Evolutionary conservation across 1,284 basidiomycete genomes (phyloP).

Genomic region (Boletellus deceptivus): DNA sequence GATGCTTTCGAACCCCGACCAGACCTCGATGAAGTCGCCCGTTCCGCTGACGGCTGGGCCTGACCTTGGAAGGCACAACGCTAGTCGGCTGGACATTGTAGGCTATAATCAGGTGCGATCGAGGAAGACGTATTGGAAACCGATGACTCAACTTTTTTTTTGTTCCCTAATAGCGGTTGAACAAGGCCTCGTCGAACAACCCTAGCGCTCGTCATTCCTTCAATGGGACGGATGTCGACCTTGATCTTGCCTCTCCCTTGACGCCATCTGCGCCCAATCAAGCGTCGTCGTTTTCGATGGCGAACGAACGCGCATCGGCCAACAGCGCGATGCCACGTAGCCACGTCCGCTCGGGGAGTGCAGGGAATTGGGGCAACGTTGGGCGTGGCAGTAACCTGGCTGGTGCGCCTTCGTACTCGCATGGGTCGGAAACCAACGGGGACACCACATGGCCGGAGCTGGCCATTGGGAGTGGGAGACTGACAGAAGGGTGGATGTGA

Average conservation of each 20-base stretch:
- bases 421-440: slow-evolving; percentile 55
- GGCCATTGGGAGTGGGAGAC: slow-evolving; percentile 51
- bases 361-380: slow-evolving; percentile 71
- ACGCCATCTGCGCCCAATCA: slow-evolving; percentile 41
- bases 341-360: slow-evolving; percentile 73
- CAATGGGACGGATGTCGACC: slow-evolving; percentile 63
- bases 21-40: slow-evolving; percentile 61
- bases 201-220: slow-evolving; percentile 67
- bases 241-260: slow-evolving; percentile 52
- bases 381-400: slow-evolving; percentile 53
- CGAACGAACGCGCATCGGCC: slow-evolving; percentile 35
- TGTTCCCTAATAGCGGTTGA: slow-evolving; percentile 41
- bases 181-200: slow-evolving; percentile 50
- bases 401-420: slow-evolving; percentile 49
- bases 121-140: slow-evolving; percentile 6
- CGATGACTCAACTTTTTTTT: slow-evolving; percentile 7
- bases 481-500: slow-evolving; percentile 54
- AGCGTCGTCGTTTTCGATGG: slow-evolving; percentile 45
- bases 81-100: slow-evolving; percentile 65
- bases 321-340: slow-evolving; percentile 43
- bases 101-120: slow-evolving; percentile 62
- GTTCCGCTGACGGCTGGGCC: slow-evolving; percentile 77
- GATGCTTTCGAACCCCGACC: slow-evolving; percentile 61
- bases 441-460: slow-evolving; percentile 70
- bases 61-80: slow-evolving; percentile 72